These are phyloP conservation scores for Aschersonia sp. DNA, from an alignment of 2,329 filamentous ascomycete species.

Conservation along the genomic window DNA sequence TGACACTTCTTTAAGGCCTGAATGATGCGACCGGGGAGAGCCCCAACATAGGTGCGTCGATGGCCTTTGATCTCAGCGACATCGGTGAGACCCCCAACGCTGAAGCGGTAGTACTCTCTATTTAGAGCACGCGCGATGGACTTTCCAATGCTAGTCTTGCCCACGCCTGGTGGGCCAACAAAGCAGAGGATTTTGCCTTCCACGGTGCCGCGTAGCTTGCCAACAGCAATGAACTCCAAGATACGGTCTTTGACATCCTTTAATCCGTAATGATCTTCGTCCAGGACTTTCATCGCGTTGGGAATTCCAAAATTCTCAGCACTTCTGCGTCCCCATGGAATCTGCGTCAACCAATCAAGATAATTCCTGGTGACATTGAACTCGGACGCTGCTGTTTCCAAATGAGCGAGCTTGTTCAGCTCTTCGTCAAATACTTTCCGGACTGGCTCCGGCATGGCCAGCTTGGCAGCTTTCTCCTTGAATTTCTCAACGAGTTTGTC, in stretches of 20 bases:
- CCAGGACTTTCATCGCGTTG: conserved; percentile 77
- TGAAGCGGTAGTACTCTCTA: conserved; percentile 95
- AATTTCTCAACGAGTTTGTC: conserved; percentile 97
- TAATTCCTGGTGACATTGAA: conserved; percentile 99
- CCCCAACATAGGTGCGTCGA: conserved; percentile 88
- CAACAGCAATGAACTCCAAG: conserved; percentile 93
- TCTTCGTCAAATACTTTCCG: conserved; percentile 98
- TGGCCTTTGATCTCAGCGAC: conserved; percentile 99
- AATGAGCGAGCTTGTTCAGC: conserved; percentile 87
- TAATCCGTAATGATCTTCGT: conserved; percentile 92
- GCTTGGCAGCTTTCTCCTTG: conserved; percentile 82
- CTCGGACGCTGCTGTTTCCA: conserved; percentile 91
- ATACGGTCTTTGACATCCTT: conserved; percentile 99
- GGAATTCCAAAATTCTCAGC: conserved; percentile 94
- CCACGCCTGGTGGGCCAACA: conserved; percentile 91
- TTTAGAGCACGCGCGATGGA: conserved; percentile 92
- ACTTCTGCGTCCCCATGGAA: conserved; percentile 91
- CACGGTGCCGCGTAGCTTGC: conserved; percentile 89
- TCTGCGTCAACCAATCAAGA: conserved; percentile 95
- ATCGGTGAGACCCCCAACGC: conserved; percentile 89
- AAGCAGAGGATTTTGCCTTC: conserved; percentile 98
- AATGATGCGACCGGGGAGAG: conserved; percentile 88
- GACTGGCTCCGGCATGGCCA: conserved; percentile 93
- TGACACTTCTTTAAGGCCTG: conserved; percentile 98
- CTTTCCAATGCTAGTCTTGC: conserved; percentile 98